These are phyloP conservation scores for Pythium periplocum DNA, from an alignment of 352 stramenopile species.

Conservation along the genomic window DNA sequence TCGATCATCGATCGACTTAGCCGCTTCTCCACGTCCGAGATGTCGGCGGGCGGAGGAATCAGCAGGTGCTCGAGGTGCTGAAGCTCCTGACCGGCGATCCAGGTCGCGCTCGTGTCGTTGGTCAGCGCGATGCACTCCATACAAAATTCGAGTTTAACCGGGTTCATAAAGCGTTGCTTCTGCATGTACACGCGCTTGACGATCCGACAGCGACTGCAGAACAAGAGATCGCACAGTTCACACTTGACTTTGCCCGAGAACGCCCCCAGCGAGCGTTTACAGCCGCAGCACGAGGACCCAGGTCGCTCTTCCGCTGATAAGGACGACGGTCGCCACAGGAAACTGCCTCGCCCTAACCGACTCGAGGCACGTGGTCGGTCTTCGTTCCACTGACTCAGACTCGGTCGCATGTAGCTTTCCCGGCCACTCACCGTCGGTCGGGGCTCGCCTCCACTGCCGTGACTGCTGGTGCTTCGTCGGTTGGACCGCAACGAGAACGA, in stretches of 20 bases:
- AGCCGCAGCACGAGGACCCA: constrained; percentile 5
- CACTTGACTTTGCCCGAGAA: constrained; percentile 21
- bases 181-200: constrained; percentile 28
- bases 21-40: no score
- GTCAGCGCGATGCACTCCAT: constrained; percentile 39
- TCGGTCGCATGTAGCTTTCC: no score
- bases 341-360: constrained; percentile 12
- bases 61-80: constrained; percentile 12
- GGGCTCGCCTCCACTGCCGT: constrained; percentile 10
- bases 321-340: constrained; percentile 12
- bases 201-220: constrained; percentile 18
- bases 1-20: no score
- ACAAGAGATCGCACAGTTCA: constrained; percentile 13
- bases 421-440: no score
- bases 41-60: no score
- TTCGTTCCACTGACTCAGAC: no score
- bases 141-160: constrained; percentile 68
- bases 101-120: constrained; percentile 39
- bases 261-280: constrained; percentile 16
- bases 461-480: constrained; percentile 14
- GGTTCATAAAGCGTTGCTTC: constrained; percentile 41
- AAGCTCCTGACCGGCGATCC: constrained; percentile 51
- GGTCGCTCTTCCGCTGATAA: constrained; percentile 6
- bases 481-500: constrained; percentile 35
- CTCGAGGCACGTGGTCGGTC: constrained; percentile 2